phyloP scores from a whole-genome alignment of 352 stramenopile genomes.

The Phytopythium ostracodes region DNA sequence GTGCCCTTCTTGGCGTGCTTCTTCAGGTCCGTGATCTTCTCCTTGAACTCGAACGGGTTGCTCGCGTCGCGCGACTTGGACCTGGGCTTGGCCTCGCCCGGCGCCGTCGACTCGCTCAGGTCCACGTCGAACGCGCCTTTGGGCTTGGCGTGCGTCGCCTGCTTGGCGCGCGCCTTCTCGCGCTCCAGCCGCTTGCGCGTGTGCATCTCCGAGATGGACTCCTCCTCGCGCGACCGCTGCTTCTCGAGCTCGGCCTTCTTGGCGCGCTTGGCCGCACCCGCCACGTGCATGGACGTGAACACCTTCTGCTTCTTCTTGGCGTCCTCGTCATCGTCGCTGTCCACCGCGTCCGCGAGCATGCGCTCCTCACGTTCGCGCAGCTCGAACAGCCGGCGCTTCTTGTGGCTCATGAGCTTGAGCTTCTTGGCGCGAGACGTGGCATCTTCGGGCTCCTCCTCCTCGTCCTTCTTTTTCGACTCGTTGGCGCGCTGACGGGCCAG shows the following conservation, averaged over 20 bases:
- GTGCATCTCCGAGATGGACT: conserved; percentile 77
- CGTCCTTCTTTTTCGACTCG: conserved; percentile 28
- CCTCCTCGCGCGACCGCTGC: conserved; percentile 50
- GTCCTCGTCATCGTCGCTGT: conserved; percentile 35
- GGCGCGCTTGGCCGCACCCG: conserved; percentile 70
- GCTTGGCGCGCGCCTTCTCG: conserved; percentile 54
- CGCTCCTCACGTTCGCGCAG: conserved; percentile 80
- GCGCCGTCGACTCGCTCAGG: conserved; percentile 30
- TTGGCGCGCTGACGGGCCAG: conserved; percentile 19
- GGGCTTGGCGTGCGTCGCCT: conserved; percentile 42
- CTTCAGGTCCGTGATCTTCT: conserved; percentile 90
- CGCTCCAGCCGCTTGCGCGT: conserved; percentile 79
- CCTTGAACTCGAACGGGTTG: conserved; percentile 83
- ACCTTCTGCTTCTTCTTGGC: conserved; percentile 57
- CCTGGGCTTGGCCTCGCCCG: conserved; percentile 24
- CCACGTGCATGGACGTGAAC: conserved; percentile 79
- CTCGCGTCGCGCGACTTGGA: conserved; percentile 42
- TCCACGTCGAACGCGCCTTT: conserved; percentile 70
- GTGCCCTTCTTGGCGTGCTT: conserved; percentile 87
- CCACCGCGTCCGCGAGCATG: conserved; percentile 60
- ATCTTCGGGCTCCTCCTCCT: conserved; percentile 23
- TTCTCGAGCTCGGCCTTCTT: conserved; percentile 71
- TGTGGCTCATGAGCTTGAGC: conserved; percentile 86
- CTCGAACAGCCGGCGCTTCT: conserved; percentile 81
- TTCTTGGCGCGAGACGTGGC: conserved; percentile 62